Conservation (phyloP, 345 rosid species). For the Aurinia saxatilis region DNA sequence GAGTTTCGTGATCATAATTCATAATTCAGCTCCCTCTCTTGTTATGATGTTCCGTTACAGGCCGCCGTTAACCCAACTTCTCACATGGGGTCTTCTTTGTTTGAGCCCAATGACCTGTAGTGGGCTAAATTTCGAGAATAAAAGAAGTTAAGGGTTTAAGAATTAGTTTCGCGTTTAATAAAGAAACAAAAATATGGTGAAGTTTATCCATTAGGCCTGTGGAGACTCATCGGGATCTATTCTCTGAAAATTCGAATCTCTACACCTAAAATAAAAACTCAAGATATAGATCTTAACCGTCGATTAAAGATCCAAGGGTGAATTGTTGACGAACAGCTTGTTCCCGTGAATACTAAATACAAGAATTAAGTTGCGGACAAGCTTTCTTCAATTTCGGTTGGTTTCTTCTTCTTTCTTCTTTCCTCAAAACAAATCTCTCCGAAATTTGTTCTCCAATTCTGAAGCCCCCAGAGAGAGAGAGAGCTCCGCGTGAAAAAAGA, state of each 20-base stretch:
- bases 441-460: neutral
- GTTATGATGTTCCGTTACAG: neutral
- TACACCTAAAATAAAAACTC: neutral
- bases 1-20: too few relatives aligned
- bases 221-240: slow-evolving; percentile 4
- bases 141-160: neutral
- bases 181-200: neutral
- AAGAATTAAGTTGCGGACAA: neutral
- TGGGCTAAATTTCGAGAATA: neutral
- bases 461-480: neutral
- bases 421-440: neutral
- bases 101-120: neutral
- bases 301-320: slow-evolving; percentile 10
- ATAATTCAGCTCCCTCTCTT: neutral
- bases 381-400: slow-evolving; percentile 17
- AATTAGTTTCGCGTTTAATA: neutral
- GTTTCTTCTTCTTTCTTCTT: slow-evolving; percentile 4
- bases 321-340: neutral
- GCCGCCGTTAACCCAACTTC: neutral
- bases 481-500: slow-evolving; percentile 9
- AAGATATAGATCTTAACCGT: slow-evolving; percentile 5
- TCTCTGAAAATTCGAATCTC: slow-evolving; percentile 17
- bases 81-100: neutral
- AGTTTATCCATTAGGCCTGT: slow-evolving; percentile 17
- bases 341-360: slow-evolving; percentile 7